phyloP scores from a whole-genome alignment of 2,329 filamentous ascomycete genomes.

The Fusarium sp. region DNA sequence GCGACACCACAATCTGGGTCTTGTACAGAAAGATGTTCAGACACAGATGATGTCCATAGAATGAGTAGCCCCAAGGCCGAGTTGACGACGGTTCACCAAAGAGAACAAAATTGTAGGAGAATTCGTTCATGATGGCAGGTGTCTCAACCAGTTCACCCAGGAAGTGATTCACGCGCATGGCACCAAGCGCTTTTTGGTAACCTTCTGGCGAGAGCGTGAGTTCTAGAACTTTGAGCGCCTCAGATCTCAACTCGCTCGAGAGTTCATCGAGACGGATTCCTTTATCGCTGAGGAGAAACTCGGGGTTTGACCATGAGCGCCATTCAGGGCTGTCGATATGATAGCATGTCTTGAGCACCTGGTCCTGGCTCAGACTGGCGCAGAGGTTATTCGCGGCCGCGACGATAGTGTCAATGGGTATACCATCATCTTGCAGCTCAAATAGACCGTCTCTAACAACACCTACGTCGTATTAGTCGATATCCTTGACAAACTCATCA shows the following conservation, averaged over 20 bases:
- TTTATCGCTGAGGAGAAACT: constrained; percentile 75
- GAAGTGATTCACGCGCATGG: constrained; percentile 81
- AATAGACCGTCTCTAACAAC: constrained; percentile 63
- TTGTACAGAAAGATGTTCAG: constrained; percentile 75
- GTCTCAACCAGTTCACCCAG: constrained; percentile 73
- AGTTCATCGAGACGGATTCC: constrained; percentile 76
- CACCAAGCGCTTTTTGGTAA: constrained; percentile 73
- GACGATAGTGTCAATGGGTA: constrained; percentile 68
- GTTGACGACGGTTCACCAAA: constrained; percentile 70
- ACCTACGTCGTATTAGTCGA: accelerated
- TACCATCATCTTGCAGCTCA: constrained; percentile 68
- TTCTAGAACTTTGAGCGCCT: constrained; percentile 26
- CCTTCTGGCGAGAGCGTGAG: constrained; percentile 73
- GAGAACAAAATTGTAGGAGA: constrained; percentile 79
- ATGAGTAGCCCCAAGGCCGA: constrained; percentile 74
- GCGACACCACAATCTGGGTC: constrained; percentile 73
- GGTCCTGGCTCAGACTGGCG: accelerated
- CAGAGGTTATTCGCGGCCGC: constrained; percentile 51
- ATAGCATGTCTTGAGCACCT: constrained; percentile 42
- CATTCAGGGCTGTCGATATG: constrained; percentile 77
- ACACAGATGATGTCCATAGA: constrained; percentile 84
- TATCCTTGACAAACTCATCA: accelerated
- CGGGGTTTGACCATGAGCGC: constrained; percentile 77
- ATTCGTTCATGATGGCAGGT: constrained; percentile 74
- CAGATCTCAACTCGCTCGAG: not conserved